These are phyloP conservation scores for Rhodamnia rubescens DNA, from an alignment of 345 rosid genomes.

Conservation along the genomic window DNA sequence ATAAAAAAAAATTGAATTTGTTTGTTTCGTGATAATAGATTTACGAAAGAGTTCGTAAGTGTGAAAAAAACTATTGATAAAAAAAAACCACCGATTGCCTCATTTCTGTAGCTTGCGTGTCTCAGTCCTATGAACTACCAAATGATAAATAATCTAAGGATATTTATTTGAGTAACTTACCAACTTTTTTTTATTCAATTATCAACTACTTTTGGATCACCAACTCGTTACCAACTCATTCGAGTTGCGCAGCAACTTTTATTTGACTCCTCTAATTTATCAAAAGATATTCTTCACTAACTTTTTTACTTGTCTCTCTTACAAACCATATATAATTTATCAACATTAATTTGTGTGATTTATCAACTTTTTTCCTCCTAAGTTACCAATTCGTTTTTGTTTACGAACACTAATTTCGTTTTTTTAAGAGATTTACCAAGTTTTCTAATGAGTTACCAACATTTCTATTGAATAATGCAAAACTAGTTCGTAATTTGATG, in stretches of 20 bases:
- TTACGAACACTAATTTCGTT: background rate
- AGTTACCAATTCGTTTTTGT: background rate
- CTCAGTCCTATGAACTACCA: too few relatives aligned
- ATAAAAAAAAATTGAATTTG: background rate
- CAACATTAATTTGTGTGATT: background rate
- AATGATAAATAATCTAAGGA: background rate
- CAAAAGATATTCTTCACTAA: background rate
- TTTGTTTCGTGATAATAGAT: background rate
- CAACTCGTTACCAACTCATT: background rate
- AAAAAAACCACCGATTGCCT: background rate
- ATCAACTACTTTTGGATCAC: background rate
- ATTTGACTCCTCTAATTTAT: background rate
- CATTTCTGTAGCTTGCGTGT: background rate
- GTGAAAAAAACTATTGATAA: background rate
- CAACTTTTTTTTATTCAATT: background rate
- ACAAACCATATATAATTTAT: background rate
- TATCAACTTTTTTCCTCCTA: background rate
- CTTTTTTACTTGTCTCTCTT: background rate
- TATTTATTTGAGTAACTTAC: background rate
- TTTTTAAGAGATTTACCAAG: background rate
- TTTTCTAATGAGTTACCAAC: background rate
- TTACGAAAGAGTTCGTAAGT: background rate
- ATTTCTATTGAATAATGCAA: background rate
- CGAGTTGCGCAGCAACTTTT: background rate
- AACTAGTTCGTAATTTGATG: background rate